A percentile compares a stretch with the other conserved stretches of the same genome.
These are phyloP conservation scores for Fagopyrum tataricum DNA, from an alignment of 148 eudicot species.

Conservation along the genomic window DNA sequence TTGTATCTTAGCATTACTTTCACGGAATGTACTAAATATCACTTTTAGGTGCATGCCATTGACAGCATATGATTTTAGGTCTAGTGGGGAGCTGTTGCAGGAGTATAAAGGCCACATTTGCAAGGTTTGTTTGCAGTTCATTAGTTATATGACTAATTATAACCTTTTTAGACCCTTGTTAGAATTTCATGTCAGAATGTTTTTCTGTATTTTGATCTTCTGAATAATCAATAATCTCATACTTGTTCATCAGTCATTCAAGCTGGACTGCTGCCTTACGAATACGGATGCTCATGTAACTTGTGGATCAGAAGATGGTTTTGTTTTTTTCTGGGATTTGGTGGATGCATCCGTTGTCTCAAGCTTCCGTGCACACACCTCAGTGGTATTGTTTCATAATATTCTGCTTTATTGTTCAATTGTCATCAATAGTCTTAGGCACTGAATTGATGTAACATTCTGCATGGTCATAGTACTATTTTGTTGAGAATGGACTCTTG, in stretches of 20 bases:
- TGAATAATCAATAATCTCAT: slow-evolving; percentile 9
- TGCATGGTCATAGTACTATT: too few relatives aligned
- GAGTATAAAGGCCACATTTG: slow-evolving; percentile 91
- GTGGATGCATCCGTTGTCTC: slow-evolving; percentile 78
- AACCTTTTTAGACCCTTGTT: background rate
- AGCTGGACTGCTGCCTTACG: slow-evolving; percentile 94
- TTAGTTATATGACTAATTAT: background rate
- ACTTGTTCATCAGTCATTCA: slow-evolving; percentile 54
- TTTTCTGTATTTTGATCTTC: background rate
- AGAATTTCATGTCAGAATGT: background rate
- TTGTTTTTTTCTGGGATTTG: slow-evolving; percentile 89
- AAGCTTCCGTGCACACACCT: slow-evolving; percentile 83
- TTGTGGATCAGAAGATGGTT: slow-evolving; percentile 95
- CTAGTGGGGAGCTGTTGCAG: slow-evolving; percentile 81
- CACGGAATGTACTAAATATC: background rate
- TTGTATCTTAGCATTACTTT: slow-evolving; percentile 14
- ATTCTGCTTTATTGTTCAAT: background rate
- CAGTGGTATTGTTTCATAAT: slow-evolving; percentile 52
- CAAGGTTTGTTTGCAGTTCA: slow-evolving; percentile 48
- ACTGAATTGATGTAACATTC: background rate
- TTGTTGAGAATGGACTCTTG: too few relatives aligned
- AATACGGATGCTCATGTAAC: slow-evolving; percentile 82
- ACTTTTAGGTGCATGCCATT: background rate
- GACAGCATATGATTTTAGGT: slow-evolving; percentile 28
- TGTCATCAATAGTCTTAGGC: background rate